Conservation (phyloP, 108 stramenopile species). For the Fistulifera solaris region DNA sequence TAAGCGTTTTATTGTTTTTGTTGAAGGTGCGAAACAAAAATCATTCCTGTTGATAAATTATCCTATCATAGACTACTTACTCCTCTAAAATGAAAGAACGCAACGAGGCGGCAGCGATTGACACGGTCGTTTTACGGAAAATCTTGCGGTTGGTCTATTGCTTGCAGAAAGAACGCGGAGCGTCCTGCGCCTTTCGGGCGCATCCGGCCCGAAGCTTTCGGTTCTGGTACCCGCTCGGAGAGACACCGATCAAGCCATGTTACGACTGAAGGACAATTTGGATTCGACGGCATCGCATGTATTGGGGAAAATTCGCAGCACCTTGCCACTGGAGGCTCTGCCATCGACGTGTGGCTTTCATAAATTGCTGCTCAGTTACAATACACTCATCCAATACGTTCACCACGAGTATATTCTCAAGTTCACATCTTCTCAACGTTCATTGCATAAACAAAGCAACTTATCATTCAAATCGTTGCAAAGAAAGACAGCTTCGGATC, state of each 20-base stretch:
- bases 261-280: not conserved
- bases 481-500: not conserved
- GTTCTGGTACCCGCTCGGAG: not conserved
- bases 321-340: not conserved
- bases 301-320: not conserved
- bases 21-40: too few relatives aligned
- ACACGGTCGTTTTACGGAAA: constrained; percentile 13
- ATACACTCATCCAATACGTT: constrained; percentile 18
- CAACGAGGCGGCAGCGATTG: too few relatives aligned
- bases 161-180: constrained; percentile 37
- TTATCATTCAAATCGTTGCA: not conserved
- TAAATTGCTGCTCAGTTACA: constrained; percentile 29
- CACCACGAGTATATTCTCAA: constrained; percentile 19
- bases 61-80: too few relatives aligned
- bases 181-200: constrained; percentile 22
- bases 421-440: not conserved
- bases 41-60: too few relatives aligned
- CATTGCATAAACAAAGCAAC: not conserved
- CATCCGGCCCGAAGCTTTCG: not conserved
- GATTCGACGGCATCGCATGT: not conserved
- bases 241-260: constrained; percentile 1
- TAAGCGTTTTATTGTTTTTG: too few relatives aligned
- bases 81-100: too few relatives aligned
- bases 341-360: constrained; percentile 10
- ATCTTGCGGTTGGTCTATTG: constrained; percentile 29